These are phyloP conservation scores for Quercus aquifolioides DNA, from an alignment of 306 rosid species.

Conservation along the genomic window DNA sequence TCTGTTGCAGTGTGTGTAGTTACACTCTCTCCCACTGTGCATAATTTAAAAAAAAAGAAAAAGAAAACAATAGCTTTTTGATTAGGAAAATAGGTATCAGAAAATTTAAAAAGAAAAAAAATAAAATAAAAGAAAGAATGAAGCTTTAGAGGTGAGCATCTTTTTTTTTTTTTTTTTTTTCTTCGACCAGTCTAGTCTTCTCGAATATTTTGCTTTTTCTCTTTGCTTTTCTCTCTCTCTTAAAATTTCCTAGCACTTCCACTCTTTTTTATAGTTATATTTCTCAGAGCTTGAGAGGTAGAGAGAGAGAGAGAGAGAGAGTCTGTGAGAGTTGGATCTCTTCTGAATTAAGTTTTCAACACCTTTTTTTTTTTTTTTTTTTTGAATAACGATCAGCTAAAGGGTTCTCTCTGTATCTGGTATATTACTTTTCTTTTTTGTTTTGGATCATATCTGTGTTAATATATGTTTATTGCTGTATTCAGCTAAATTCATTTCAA, in stretches of 20 bases:
- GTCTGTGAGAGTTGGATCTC: background rate
- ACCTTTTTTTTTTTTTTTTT: background rate
- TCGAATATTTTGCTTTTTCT: constrained; percentile 29
- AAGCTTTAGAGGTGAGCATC: constrained; percentile 37
- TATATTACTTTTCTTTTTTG: background rate
- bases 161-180: constrained; percentile 17
- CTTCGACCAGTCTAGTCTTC: background rate
- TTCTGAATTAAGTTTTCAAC: background rate
- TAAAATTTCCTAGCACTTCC: background rate
- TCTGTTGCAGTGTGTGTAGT: background rate
- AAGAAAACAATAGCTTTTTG: background rate
- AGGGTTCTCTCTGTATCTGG: background rate
- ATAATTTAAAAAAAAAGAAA: background rate
- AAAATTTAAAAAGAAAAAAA: background rate
- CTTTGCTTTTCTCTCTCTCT: background rate
- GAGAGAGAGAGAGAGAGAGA: background rate
- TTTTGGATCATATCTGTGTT: background rate
- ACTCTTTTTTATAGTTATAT: too few relatives aligned
- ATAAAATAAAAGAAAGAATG: background rate
- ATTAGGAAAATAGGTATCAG: constrained; percentile 26
- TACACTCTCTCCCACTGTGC: background rate
- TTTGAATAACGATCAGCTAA: background rate
- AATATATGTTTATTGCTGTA: background rate
- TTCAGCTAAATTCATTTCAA: background rate
- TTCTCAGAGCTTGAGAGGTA: background rate